Evolutionary conservation across 139 green algal species (phyloP).

Genomic region (Penium margaritaceum): DNA sequence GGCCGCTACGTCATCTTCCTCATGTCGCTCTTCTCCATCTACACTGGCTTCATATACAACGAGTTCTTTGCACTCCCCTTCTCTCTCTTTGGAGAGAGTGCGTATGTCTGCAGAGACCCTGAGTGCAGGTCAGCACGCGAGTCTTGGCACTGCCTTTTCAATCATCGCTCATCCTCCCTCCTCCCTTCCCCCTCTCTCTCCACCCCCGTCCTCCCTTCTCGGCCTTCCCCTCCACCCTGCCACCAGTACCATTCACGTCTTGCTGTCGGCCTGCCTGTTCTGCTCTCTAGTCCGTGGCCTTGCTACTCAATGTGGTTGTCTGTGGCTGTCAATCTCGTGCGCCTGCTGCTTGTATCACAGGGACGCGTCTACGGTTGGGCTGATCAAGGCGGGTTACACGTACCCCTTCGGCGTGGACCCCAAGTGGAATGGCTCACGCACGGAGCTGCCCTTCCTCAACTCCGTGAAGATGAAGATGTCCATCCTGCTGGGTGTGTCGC

Average conservation of each 20-base stretch:
- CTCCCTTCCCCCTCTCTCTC: neutral
- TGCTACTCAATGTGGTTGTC: too few relatives aligned
- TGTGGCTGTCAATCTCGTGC: too few relatives aligned
- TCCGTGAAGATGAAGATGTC: slow-evolving; percentile 99
- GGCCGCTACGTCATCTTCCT: slow-evolving; percentile 92
- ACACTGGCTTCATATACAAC: slow-evolving; percentile 92
- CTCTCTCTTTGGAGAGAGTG: slow-evolving; percentile 65
- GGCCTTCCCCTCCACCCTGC: neutral
- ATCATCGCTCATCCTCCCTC: neutral
- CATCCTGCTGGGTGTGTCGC: slow-evolving; percentile 78
- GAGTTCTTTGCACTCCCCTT: slow-evolving; percentile 94
- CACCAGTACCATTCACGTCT: neutral
- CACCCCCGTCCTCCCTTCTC: neutral
- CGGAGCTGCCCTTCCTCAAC: slow-evolving; percentile 93
- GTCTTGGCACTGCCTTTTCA: neutral
- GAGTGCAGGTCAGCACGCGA: too few relatives aligned
- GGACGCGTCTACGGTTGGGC: slow-evolving; percentile 48
- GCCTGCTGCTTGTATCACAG: slow-evolving; percentile 32
- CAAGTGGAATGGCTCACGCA: slow-evolving; percentile 85
- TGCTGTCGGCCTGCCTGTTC: neutral
- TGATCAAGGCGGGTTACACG: slow-evolving; percentile 35
- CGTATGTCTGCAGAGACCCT: slow-evolving; percentile 41
- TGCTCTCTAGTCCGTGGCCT: too few relatives aligned
- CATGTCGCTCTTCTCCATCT: slow-evolving; percentile 94
- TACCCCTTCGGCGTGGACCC: slow-evolving; percentile 93